These are phyloP conservation scores for Fraxinus nigra DNA, from an alignment of 305 asterid species.

Conservation along the genomic window DNA sequence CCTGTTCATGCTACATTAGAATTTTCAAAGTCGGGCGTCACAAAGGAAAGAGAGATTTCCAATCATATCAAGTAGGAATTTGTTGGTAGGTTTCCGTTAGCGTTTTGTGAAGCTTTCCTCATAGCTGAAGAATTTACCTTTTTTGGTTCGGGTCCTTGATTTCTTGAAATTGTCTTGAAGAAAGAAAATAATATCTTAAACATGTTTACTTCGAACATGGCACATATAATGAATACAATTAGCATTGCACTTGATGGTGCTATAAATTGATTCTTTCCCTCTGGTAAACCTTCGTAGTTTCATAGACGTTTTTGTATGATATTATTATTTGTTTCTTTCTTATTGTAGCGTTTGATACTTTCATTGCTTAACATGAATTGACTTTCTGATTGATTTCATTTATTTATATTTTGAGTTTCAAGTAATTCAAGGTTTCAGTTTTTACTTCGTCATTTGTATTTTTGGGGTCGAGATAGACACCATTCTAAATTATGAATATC, in stretches of 20 bases:
- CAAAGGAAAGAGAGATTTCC: constrained; percentile 35
- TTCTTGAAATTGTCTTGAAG: constrained; percentile 25
- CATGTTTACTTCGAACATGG: constrained; percentile 21
- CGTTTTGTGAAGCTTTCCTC: constrained; percentile 31
- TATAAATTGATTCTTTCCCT: constrained; percentile 17
- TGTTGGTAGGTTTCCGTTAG: constrained; percentile 29
- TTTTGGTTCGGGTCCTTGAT: constrained; percentile 24
- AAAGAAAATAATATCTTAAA: constrained; percentile 32
- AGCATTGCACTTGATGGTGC: constrained; percentile 26
- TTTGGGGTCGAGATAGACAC: neutral
- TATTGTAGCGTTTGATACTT: neutral
- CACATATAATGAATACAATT: constrained; percentile 37
- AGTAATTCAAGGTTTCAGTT: neutral
- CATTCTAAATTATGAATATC: neutral
- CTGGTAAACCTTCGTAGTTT: neutral
- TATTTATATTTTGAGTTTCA: neutral
- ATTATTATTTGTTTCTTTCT: neutral
- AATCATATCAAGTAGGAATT: constrained; percentile 32
- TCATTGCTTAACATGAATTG: neutral
- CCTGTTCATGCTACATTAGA: constrained; percentile 45
- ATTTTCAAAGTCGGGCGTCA: constrained; percentile 25
- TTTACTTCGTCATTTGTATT: neutral
- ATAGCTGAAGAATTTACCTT: constrained; percentile 20
- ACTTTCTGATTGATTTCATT: neutral
- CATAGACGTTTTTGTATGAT: neutral